Base-by-base conservation (phyloP, 345 rosid species). In the Rhodomyrtus tomentosa region DNA sequence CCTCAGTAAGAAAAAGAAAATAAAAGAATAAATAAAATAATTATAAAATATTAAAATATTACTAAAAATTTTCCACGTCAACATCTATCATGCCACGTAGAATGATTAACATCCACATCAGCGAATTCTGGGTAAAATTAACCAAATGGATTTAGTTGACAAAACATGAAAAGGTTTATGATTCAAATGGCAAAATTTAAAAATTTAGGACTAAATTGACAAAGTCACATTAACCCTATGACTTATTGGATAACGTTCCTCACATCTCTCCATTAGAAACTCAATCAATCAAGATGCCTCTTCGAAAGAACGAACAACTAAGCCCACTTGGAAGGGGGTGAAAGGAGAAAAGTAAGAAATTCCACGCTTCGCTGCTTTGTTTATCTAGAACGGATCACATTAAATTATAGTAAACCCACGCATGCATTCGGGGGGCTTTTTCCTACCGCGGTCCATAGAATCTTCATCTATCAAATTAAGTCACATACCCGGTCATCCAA, bases 71-170 rank as follows among this genome's bases (percentile, higher is more conserved):
- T 1, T 45, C 49, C 2, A 45, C 10, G 2, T 45, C 49, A 45
- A 45, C 6, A 7, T 45, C 49, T 10, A 7, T 7, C 49, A 45
- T 7, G 49, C 49, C 49, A 45, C 49, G 10, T 45, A 45, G 10
- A 1, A 45, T 7, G 10, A 8, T 2, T 1, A 5, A 2, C 9
- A 10, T 45, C 49, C 49, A 45, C 10, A 5, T 45, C 2, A 0
- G 49, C 10, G 10, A 45, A 7, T 45, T 45, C 49, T 2, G 1
- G 1, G 2, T 45, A 45, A 45, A 45, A 45, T 45, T 45, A 10
- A 1, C 49, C 49, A 10, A 45, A 45, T 45, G 49, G 49, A 45
- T 10, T 45, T 2, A 45, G 9, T 45, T 45, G 10, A 45, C 49
- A 45, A 45, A 45, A 45, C 10, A 10, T 45, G 10, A 45, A 45